Evolutionary conservation across 768 basidiomycete genomes (phyloP), one percentile per base, ranked within the genome.

Genomic region (Mycena metata): DNA sequence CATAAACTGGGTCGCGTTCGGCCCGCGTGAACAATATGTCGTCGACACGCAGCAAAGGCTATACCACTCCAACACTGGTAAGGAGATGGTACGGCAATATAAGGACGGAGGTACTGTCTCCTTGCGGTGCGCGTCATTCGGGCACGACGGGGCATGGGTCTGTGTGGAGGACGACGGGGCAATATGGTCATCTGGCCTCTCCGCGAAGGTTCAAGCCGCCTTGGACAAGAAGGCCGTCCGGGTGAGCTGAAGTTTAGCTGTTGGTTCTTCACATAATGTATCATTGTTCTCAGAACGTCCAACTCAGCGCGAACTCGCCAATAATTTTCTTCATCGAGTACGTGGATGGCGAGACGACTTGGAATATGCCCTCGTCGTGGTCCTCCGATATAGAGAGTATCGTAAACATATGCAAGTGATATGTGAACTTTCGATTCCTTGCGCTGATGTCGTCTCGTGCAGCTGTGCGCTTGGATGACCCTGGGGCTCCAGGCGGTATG

Each of bases 1-100:
- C 35, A 52, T 52, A 52, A 52, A 52, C 51, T 52, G 51, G 51
- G 51, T 52, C 26, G 51, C 51, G 30, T 52, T 52, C 19, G 51
- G 51, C 30, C 51, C 51, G 30, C 15, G 35, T 35, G 51, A 30
- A 52, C 30, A 52, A 10, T 52, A 35, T 52, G 51, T 52, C 26
- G 51, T 52, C 19, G 51, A 52, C 19, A 52, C 51, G 17, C 17
- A 52, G 17, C 17, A 52, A 36, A 26, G 30, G 16, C 12, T 52
- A 6, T 35, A 52, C 51, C 30, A 33, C 51, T 52, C 51, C 6
- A 19, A 52, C 30, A 30, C 30, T 30, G 30, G 30, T 17, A 35
- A 33, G 15, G 51, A 35, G 51, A 52, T 52, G 10, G 30, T 35
- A 16, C 51, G 51, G 5, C 15, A 52, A 35, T 52, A 35, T 52